phyloP scores from a whole-genome alignment of 768 basidiomycete species.

The Suillus clintonianus region DNA sequence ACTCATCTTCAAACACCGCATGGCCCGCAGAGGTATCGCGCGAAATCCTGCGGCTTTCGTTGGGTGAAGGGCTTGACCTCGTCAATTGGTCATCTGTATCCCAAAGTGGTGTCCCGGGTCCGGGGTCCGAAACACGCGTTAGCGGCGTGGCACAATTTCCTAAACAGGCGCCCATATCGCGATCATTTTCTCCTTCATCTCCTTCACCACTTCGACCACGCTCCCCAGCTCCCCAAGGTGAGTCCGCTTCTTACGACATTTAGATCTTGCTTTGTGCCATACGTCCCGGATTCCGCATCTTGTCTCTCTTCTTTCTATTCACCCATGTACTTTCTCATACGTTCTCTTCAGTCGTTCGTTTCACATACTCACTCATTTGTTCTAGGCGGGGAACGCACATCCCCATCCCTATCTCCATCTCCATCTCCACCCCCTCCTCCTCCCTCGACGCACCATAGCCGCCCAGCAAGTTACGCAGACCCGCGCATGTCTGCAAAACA shows the following conservation, averaged over 20 bases:
- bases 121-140: slow-evolving; percentile 31
- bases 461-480: neutral
- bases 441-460: neutral
- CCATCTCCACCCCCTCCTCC: neutral
- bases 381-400: neutral
- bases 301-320: neutral
- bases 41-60: slow-evolving; percentile 53
- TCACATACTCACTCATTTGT: neutral
- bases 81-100: neutral
- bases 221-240: slow-evolving; percentile 14
- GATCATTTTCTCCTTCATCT: slow-evolving; percentile 32
- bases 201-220: slow-evolving; percentile 26
- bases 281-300: neutral
- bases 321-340: neutral
- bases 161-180: slow-evolving; percentile 17
- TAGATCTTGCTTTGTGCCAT: neutral
- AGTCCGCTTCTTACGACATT: slow-evolving; percentile 1
- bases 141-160: slow-evolving; percentile 13
- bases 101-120: slow-evolving; percentile 4
- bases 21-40: slow-evolving; percentile 64
- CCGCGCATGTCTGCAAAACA: neutral
- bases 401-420: neutral
- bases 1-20: slow-evolving; percentile 33
- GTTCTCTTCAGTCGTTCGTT: neutral
- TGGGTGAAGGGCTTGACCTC: slow-evolving; percentile 30